These are phyloP conservation scores for Kodamaea derodonti DNA, from an alignment of 1,139 yeast species.

Conservation along the genomic window DNA sequence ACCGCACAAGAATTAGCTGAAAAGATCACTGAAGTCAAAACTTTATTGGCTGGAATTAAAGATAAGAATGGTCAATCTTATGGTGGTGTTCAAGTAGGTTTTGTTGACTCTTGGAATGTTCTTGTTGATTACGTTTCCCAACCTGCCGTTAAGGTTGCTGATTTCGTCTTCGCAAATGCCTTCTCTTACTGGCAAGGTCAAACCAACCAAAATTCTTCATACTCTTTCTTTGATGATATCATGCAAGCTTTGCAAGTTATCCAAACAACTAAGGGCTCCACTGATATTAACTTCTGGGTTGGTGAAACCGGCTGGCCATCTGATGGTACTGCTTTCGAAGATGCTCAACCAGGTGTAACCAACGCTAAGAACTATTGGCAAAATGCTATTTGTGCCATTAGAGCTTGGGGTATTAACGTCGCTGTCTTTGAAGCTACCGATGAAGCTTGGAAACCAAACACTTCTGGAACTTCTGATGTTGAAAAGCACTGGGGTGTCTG, in stretches of 20 bases:
- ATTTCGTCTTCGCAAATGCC: constrained; percentile 85
- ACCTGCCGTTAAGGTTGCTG: constrained; percentile 75
- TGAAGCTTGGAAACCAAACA: constrained; percentile 92
- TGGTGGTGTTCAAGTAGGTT: constrained; percentile 72
- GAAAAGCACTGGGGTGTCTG: constrained; percentile 95
- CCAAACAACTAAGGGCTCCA: constrained; percentile 79
- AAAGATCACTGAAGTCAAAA: constrained; percentile 57
- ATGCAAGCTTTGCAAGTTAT: constrained; percentile 91
- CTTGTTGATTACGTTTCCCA: constrained; percentile 71
- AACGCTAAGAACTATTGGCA: constrained; percentile 83
- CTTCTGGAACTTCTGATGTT: constrained; percentile 80
- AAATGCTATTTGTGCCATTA: constrained; percentile 83
- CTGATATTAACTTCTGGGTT: constrained; percentile 85
- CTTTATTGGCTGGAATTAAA: constrained; percentile 51
- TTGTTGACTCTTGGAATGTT: constrained; percentile 94
- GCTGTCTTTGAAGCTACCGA: constrained; percentile 92
- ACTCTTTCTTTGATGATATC: constrained; percentile 90
- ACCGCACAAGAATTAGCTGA: constrained; percentile 65
- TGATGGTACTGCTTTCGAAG: constrained; percentile 69
- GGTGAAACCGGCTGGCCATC: constrained; percentile 99
- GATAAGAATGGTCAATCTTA: constrained; percentile 83
- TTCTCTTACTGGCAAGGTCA: constrained; percentile 99
- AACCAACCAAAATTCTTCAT: constrained; percentile 72
- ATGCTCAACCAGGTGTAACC: constrained; percentile 58
- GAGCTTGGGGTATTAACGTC: constrained; percentile 94